Evolutionary conservation across 495 filamentous ascomycete species (phyloP), one percentile per base, ranked within the genome.

Genomic region (Immersiella caudata): DNA sequence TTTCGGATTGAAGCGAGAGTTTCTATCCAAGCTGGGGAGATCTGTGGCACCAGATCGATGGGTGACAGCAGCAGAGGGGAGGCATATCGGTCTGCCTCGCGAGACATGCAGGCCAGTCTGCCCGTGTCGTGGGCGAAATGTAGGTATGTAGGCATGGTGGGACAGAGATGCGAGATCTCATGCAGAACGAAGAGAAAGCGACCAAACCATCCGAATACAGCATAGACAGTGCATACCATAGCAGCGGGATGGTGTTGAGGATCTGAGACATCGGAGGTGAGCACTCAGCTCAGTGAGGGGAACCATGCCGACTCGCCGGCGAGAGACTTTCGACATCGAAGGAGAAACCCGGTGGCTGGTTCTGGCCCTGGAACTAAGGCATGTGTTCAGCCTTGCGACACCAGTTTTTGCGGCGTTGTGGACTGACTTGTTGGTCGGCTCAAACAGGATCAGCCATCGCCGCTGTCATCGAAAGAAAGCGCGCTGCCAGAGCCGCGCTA

Each of bases 131-230:
- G 26, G 60, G 18, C 33, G 18, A 25, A 46, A 51, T 62, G 35
- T 46, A n/a, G 33, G 35, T 50, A 46, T 62, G 60, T 62, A 9
- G 60, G 35, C 36, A 24, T 3, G 36, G 60, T 62, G 36, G 40
- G 40, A 62, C 60, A 62, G 35, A 62, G 29, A 46, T 46, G 40
- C 60, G 22, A 62, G 60, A 62, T 62, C 60, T 62, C 60, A 62
- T 62, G 60, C 60, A 25, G 60, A 62, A 40, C 36, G 46, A 62
- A 27, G 18, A 46, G 46, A 62, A 12, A 62, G 36, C 5, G 20
- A 49, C 40, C 6, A 46, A 2, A 46, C 40, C 40, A 46, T 18
- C 40, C 40, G 40, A 6, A 46, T 46, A 46, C 40, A 46, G 40
- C 40, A 33, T 46, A 46, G 40, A 12, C 40, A 12, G 40, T 18